Evolutionary conservation across 257 asterid species (phyloP), one percentile per base, ranked within the genome.

Genomic region (Jasminum sambac): DNA sequence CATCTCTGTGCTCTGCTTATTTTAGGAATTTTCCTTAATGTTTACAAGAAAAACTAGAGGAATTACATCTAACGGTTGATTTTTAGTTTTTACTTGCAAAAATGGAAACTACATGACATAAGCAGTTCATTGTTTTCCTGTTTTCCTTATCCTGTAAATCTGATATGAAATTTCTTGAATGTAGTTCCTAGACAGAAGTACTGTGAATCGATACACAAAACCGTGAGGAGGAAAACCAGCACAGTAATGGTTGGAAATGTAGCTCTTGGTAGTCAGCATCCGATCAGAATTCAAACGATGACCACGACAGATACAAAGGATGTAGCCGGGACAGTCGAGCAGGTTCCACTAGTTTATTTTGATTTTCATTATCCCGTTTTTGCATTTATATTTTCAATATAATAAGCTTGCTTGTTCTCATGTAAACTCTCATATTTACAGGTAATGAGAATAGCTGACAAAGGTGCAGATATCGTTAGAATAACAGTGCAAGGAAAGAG

Each of bases 201-300:
- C 63, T 95, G 99, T 72, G 98, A 95, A 76, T 87, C 96, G 68
- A 82, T 88, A 63, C 86, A 91, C 88, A 89, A 89, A 78, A 91
- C 99, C 12, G 71, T 89, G 68, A 84, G 99, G 84, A 84, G 99
- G 64, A 90, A 91, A 79, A 95, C 99, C 61, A 44, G 92, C 63
- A 95, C 98, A 0, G 99, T 95, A 78, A 91, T 89, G 99, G 95
- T 95, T 63, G 99, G 99, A 48, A 95, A 95, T 78, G 98, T 95
- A 65, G 88, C 97, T 44, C 82, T 95, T 63, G 99, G 99, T 62
- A 91, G 99, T 70, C 91, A 91, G 61, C 99, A 95, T 86, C 99
- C 99, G 34, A 89, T 95, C 59, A 87, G 98, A 82, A 76, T 95
- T 83, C 99, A 95, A 59, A 95, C 99, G 39, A 95, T 95, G 98